Percentiles rank a stretch among this genome's conserved stretches.
Evolutionary conservation across 352 stramenopile genomes (phyloP).

Genomic region (Phytophthora megakarya): DNA sequence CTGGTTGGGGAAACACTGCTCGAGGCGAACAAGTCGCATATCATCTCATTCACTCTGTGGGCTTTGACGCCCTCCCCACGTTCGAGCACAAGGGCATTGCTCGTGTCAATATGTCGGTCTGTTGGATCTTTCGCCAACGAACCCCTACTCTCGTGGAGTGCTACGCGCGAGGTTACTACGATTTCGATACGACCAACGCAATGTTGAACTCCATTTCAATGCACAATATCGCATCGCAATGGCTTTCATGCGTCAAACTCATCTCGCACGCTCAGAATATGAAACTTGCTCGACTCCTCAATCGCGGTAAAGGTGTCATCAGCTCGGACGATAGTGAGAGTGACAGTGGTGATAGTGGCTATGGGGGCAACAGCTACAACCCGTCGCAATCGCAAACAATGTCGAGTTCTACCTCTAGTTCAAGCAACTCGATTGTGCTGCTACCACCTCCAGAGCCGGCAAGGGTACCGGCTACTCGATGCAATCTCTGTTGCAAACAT

Average conservation of each 20-base stretch:
- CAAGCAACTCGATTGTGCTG: conserved; percentile 27
- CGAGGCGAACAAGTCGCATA: conserved; percentile 40
- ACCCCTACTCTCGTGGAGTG: conserved; percentile 35
- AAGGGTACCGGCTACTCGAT: conserved; percentile 25
- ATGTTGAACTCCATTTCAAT: conserved; percentile 48
- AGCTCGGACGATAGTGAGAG: conserved; percentile 38
- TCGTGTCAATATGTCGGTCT: conserved; percentile 51
- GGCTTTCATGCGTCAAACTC: conserved; percentile 36
- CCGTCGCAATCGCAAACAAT: conserved; percentile 22
- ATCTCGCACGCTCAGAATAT: conserved; percentile 47
- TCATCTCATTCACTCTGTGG: conserved; percentile 46
- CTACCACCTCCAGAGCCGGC: conserved; percentile 26
- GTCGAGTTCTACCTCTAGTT: conserved; percentile 41
- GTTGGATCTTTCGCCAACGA: conserved; percentile 49
- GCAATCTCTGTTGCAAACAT: conserved; percentile 43
- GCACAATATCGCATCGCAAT: conserved; percentile 36
- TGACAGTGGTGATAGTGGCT: conserved; percentile 23
- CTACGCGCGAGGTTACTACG: conserved; percentile 40
- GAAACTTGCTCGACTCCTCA: conserved; percentile 45
- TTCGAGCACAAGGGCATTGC: conserved; percentile 37
- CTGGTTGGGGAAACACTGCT: conserved; percentile 26
- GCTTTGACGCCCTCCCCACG: conserved; percentile 37
- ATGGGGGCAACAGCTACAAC: conserved; percentile 14
- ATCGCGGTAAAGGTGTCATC: conserved; percentile 26
- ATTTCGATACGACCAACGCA: conserved; percentile 43